A percentile compares a stretch with the other conserved stretches of the same genome.
Evolutionary conservation across 345 rosid genomes (phyloP).

Genomic region (Balakata baccata): DNA sequence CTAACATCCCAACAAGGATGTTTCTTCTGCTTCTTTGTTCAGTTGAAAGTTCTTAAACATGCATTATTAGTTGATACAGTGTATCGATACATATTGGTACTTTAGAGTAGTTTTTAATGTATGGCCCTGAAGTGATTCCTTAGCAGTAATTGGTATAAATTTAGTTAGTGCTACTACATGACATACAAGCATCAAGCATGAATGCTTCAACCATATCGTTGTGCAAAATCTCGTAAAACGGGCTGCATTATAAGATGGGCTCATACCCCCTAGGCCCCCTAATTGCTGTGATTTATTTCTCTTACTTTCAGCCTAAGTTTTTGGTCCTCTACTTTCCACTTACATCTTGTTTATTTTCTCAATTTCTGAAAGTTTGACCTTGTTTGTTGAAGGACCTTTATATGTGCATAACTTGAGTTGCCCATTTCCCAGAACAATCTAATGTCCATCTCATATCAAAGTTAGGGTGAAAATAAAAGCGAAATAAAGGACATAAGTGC

Average conservation of each 20-base stretch:
- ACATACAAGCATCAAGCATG: not conserved
- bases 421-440: not conserved
- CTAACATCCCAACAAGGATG: not conserved
- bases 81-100: not conserved
- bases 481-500: not conserved
- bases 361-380: not conserved
- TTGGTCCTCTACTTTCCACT: not conserved
- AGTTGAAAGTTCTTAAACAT: not conserved
- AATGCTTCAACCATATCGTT: not conserved
- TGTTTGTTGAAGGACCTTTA: not conserved
- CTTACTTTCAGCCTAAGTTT: not conserved
- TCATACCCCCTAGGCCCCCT: too few relatives aligned
- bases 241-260: too few relatives aligned
- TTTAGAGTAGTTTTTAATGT: not conserved
- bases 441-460: not conserved
- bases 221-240: not conserved
- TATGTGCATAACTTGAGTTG: not conserved
- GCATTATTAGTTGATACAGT: not conserved
- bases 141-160: not conserved
- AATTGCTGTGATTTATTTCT: too few relatives aligned
- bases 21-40: constrained; percentile 4
- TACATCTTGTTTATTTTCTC: not conserved
- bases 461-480: not conserved
- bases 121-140: not conserved
- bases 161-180: not conserved